These are phyloP conservation scores for Dictyostelium firmibasis DNA, from an alignment of 78 protist genomes.

Conservation along the genomic window DNA sequence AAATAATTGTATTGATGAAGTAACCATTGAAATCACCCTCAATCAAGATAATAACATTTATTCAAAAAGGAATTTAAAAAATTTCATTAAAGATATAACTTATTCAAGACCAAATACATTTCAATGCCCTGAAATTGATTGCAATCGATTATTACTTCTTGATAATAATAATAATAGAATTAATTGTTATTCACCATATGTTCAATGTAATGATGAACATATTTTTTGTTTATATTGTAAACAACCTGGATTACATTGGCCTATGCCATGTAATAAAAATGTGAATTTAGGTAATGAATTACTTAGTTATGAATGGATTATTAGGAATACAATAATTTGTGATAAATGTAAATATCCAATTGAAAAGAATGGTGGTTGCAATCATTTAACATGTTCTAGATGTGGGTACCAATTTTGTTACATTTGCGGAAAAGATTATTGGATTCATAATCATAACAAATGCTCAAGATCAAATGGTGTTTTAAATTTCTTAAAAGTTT, in stretches of 20 bases:
- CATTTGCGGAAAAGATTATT: conserved; percentile 11
- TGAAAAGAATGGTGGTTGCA: conserved; percentile 69
- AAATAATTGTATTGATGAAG: conserved; percentile 15
- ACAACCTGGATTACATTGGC: conserved; percentile 25
- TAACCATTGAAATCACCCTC: background rate
- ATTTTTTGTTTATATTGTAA: background rate
- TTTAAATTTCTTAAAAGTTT: background rate
- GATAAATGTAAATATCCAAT: conserved; percentile 13
- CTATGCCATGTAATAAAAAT: background rate
- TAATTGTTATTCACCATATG: background rate
- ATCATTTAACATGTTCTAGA: conserved; percentile 75
- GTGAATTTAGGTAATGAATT: background rate
- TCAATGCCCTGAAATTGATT: background rate
- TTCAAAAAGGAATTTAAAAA: background rate
- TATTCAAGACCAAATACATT: background rate
- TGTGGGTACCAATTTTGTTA: conserved; percentile 70
- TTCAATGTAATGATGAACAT: background rate
- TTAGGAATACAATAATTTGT: conserved; percentile 36
- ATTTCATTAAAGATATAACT: background rate
- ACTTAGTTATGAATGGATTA: background rate
- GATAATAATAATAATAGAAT: background rate
- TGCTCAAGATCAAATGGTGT: background rate
- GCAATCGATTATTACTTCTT: background rate
- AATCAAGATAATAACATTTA: background rate
- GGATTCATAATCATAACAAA: background rate